phyloP scores from a whole-genome alignment of 1,284 basidiomycete species.

The Rugosomyces carneus region DNA sequence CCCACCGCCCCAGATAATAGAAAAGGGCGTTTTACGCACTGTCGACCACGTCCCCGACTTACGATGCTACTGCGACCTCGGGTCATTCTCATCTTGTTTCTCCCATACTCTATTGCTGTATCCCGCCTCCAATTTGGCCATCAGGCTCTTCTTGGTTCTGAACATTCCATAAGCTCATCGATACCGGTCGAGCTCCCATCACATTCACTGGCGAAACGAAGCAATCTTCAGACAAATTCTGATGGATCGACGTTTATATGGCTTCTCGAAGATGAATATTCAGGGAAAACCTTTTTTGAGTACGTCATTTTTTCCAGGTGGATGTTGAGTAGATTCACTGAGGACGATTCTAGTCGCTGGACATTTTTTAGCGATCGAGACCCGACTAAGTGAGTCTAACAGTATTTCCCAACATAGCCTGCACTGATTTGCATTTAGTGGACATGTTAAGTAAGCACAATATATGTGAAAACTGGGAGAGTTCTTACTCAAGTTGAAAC shows the following conservation, averaged over 20 bases:
- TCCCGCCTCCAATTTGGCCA: conserved; percentile 12
- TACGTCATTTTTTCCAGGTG: conserved; percentile 22
- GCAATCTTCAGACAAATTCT: conserved; percentile 28
- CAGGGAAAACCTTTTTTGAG: conserved; percentile 50
- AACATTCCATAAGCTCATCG: not conserved
- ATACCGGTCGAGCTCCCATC: not conserved
- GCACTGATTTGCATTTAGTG: conserved; percentile 30
- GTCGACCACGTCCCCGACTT: too few relatives aligned
- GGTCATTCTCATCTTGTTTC: not conserved
- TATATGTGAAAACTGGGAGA: not conserved
- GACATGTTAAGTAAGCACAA: conserved; percentile 45
- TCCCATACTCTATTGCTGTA: conserved; percentile 4
- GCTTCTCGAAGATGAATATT: conserved; percentile 50
- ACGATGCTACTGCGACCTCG: not conserved
- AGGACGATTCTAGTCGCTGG: conserved; percentile 37
- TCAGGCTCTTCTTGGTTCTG: not conserved
- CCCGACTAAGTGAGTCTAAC: conserved; percentile 43
- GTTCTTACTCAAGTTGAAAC: conserved; percentile 2
- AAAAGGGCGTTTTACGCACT: not conserved
- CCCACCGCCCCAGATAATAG: too few relatives aligned
- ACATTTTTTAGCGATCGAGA: conserved; percentile 53
- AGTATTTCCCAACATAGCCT: not conserved
- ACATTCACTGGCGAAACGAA: conserved; percentile 11
- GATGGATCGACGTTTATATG: conserved; percentile 46
- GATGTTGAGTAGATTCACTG: not conserved